Conservation (phyloP, 768 basidiomycete species). For the Cubamyces sp. region DNA sequence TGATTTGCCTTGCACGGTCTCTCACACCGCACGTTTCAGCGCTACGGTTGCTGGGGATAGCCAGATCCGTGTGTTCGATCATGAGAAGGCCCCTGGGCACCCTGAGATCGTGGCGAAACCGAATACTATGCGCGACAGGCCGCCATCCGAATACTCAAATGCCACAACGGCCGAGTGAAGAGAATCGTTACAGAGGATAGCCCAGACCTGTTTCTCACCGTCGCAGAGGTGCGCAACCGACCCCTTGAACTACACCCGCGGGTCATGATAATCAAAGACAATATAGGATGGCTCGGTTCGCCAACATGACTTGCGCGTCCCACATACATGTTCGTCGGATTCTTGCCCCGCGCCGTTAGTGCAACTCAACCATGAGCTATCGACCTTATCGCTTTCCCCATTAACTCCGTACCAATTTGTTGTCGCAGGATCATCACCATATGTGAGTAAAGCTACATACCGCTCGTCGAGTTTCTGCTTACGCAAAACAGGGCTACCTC, state of each 20-base stretch:
- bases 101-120: constrained; percentile 46
- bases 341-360: constrained; percentile 76
- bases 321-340: constrained; percentile 61
- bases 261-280: neutral
- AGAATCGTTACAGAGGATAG: constrained; percentile 80
- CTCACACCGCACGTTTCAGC: constrained; percentile 38
- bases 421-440: constrained; percentile 80
- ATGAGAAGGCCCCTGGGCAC: constrained; percentile 45
- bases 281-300: constrained; percentile 81
- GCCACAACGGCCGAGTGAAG: constrained; percentile 77
- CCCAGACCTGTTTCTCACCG: constrained; percentile 74
- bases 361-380: constrained; percentile 65
- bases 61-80: constrained; percentile 80
- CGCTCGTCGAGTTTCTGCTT: constrained; percentile 10
- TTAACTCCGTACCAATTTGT: constrained; percentile 84
- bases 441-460: constrained; percentile 50
- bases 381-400: constrained; percentile 74
- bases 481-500: constrained; percentile 64
- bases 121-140: constrained; percentile 50
- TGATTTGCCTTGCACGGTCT: neutral
- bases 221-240: constrained; percentile 63
- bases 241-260: constrained; percentile 17
- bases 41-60: constrained; percentile 76
- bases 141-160: constrained; percentile 60
- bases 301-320: constrained; percentile 80